Percentiles rank a stretch among this genome's conserved stretches.
Evolutionary conservation across 306 rosid genomes (phyloP).

Genomic region (Sindora glabra): DNA sequence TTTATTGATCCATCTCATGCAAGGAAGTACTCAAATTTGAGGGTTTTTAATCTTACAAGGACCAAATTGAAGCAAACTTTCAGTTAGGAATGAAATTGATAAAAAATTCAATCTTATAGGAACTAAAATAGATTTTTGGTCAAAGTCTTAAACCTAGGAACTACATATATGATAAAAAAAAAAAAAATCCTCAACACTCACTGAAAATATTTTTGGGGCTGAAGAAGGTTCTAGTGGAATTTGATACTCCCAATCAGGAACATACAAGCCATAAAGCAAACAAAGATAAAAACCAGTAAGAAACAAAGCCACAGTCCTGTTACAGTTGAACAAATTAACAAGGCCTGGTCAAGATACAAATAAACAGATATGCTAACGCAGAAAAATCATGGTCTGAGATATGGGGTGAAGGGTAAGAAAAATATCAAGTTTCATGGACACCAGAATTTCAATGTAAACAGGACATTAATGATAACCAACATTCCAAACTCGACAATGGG

Average conservation of each 20-base stretch:
- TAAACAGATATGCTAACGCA: background rate
- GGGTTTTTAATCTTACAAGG: too few species aligned
- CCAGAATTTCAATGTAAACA: background rate
- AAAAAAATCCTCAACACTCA: slow-evolving; percentile 27
- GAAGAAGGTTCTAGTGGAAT: slow-evolving; percentile 36
- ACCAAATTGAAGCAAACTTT: too few species aligned
- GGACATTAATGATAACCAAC: background rate
- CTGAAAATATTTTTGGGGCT: slow-evolving; percentile 50
- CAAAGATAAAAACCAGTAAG: slow-evolving; percentile 49
- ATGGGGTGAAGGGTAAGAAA: background rate
- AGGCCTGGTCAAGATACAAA: background rate
- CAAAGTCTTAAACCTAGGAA: background rate
- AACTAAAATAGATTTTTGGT: too few species aligned
- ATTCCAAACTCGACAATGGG: background rate
- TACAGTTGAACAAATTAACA: background rate
- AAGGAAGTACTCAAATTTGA: too few species aligned
- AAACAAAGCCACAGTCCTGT: slow-evolving; percentile 53
- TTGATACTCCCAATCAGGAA: slow-evolving; percentile 90
- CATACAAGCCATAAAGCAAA: slow-evolving; percentile 60
- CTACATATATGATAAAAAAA: background rate
- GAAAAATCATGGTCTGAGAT: background rate
- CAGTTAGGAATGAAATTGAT: too few species aligned
- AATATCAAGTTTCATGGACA: background rate
- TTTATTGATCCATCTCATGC: too few species aligned
- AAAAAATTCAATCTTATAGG: too few species aligned